Conservation (phyloP, 306 rosid genomes). For the Begonia masoniana region DNA sequence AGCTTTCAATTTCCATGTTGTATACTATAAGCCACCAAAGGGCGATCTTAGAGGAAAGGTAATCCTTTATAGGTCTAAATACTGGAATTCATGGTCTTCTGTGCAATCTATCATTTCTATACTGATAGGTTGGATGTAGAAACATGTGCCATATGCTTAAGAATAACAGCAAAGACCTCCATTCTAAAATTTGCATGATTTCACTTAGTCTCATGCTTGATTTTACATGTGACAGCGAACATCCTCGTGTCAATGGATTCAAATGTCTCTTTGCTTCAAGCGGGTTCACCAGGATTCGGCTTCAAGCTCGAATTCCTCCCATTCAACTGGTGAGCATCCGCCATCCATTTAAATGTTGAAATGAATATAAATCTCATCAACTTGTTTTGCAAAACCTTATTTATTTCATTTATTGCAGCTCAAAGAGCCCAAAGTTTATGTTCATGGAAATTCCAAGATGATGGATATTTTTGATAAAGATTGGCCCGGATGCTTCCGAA, state of each 20-base stretch:
- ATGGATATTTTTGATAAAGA: constrained; percentile 21
- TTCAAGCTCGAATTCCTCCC: constrained; percentile 42
- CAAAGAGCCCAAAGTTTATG: constrained; percentile 55
- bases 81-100: too few species aligned
- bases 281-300: constrained; percentile 48
- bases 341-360: not conserved
- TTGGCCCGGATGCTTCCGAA: constrained; percentile 55
- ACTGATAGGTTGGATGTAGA: too few species aligned
- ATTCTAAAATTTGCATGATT: too few species aligned
- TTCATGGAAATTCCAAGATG: constrained; percentile 44
- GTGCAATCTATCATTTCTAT: too few species aligned
- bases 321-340: constrained; percentile 58
- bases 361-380: not conserved
- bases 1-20: not conserved
- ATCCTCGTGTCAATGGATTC: constrained; percentile 48
- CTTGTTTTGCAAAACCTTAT: not conserved
- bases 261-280: constrained; percentile 49
- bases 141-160: too few species aligned
- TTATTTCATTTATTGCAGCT: constrained; percentile 28
- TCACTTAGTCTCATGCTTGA: constrained; percentile 1
- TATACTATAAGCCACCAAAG: not conserved
- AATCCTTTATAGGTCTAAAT: too few species aligned
- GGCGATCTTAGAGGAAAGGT: too few species aligned
- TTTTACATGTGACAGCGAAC: constrained; percentile 42
- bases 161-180: too few species aligned